Conservation (phyloP, 2,329 filamentous ascomycete genomes). For the Lachnellula occidentalis region DNA sequence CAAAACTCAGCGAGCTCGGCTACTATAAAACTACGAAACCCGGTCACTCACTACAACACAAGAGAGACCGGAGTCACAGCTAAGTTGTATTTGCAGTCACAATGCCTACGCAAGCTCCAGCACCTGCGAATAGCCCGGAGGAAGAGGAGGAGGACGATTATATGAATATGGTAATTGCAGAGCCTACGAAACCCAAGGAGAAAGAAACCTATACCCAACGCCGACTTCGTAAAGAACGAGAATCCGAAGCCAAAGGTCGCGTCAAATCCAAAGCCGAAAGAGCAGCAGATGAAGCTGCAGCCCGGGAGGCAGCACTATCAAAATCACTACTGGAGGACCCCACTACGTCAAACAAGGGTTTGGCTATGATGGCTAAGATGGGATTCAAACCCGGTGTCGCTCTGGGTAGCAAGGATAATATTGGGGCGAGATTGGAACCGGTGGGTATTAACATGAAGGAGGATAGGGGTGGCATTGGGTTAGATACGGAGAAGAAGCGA, state of each 20-base stretch:
- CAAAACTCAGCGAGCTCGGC: not conserved
- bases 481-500: slow-evolving; percentile 78
- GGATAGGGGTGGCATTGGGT: slow-evolving; percentile 74
- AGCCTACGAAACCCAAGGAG: slow-evolving; percentile 44
- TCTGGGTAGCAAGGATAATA: slow-evolving; percentile 57
- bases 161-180: slow-evolving; percentile 89
- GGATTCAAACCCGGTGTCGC: slow-evolving; percentile 75
- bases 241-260: slow-evolving; percentile 62
- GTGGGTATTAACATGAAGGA: slow-evolving; percentile 73
- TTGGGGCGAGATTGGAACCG: slow-evolving; percentile 55
- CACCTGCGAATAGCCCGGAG: slow-evolving; percentile 14
- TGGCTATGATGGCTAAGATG: slow-evolving; percentile 95
- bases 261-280: slow-evolving; percentile 79
- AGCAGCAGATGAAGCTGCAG: slow-evolving; percentile 64
- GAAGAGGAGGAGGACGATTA: slow-evolving; percentile 86
- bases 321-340: slow-evolving; percentile 62
- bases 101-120: slow-evolving; percentile 18
- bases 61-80: no score
- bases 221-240: slow-evolving; percentile 37
- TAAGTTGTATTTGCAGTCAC: not conserved
- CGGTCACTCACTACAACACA: no score
- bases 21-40: not conserved
- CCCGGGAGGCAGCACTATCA: slow-evolving; percentile 70
- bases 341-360: slow-evolving; percentile 65
- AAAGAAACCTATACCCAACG: slow-evolving; percentile 61